Percentiles rank a stretch among this genome's conserved stretches.
phyloP scores from a whole-genome alignment of 2,329 filamentous ascomycete genomes.

The Neoscytalidium dimidiatum region DNA sequence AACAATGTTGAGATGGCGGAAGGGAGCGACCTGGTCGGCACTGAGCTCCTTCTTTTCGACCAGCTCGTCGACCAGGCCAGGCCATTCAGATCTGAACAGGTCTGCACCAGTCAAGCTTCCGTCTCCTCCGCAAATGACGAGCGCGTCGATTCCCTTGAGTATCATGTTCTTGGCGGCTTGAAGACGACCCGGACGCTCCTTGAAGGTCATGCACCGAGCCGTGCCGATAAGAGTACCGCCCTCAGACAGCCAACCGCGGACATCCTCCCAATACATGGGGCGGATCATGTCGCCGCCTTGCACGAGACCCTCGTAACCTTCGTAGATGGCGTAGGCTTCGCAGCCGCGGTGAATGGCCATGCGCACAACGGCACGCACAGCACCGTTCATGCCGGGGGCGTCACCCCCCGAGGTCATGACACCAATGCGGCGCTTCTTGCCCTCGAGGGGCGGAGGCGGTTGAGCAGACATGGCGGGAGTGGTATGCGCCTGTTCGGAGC shows the following conservation, averaged over 20 bases:
- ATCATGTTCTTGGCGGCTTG: constrained; percentile 93
- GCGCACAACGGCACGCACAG: constrained; percentile 85
- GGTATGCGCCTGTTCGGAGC: not conserved
- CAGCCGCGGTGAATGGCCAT: constrained; percentile 78
- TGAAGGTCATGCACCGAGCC: constrained; percentile 89
- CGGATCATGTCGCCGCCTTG: constrained; percentile 85
- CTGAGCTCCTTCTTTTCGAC: constrained; percentile 73
- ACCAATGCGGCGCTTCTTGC: constrained; percentile 69
- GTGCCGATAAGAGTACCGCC: constrained; percentile 96
- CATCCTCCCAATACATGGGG: constrained; percentile 88
- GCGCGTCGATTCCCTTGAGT: constrained; percentile 85
- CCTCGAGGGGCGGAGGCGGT: constrained; percentile 37
- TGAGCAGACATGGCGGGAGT: constrained; percentile 26
- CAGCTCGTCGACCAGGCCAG: constrained; percentile 81
- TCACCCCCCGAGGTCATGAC: constrained; percentile 95
- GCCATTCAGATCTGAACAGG: constrained; percentile 90
- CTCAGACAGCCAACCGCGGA: constrained; percentile 90
- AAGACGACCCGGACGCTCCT: constrained; percentile 80
- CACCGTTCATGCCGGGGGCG: constrained; percentile 92
- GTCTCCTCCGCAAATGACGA: constrained; percentile 96
- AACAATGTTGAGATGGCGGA: constrained; percentile 90
- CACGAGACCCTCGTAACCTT: constrained; percentile 95
- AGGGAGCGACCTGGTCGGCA: constrained; percentile 70
- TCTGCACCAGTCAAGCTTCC: constrained; percentile 95
- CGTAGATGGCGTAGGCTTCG: constrained; percentile 62